A percentile compares a stretch with the other conserved stretches of the same genome.
Conservation (phyloP, 352 stramenopile species). For the Globisporangium cylindrosporum region DNA sequence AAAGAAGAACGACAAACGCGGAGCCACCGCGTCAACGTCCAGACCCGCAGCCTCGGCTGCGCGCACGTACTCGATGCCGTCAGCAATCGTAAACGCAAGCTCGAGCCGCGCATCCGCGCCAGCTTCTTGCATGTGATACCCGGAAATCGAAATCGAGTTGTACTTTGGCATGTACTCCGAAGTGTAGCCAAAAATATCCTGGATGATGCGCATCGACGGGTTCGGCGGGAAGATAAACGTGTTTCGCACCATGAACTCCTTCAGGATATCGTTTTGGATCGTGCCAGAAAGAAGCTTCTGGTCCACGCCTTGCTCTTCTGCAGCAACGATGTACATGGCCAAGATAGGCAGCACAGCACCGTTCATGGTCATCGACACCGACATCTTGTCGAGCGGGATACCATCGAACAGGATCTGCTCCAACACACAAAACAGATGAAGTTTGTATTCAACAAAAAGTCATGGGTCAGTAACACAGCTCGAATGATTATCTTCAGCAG, state of each 20-base stretch:
- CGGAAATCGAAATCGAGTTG: slow-evolving; percentile 96
- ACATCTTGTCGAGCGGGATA: slow-evolving; percentile 95
- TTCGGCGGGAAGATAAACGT: slow-evolving; percentile 98
- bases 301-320: slow-evolving; percentile 93
- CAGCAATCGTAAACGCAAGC: slow-evolving; percentile 96
- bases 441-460: not conserved
- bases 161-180: slow-evolving; percentile 96
- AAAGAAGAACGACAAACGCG: slow-evolving; percentile 97
- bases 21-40: slow-evolving; percentile 92
- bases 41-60: slow-evolving; percentile 91
- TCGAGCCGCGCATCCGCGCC: slow-evolving; percentile 93
- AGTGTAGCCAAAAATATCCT: slow-evolving; percentile 98
- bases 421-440: not conserved
- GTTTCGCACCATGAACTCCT: slow-evolving; percentile 96
- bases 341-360: slow-evolving; percentile 95
- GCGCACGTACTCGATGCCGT: slow-evolving; percentile 96
- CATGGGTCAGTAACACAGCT: not conserved
- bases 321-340: slow-evolving; percentile 96
- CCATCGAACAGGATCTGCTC: slow-evolving; percentile 92
- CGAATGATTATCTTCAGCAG: slow-evolving; percentile 17
- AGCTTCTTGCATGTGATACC: slow-evolving; percentile 98
- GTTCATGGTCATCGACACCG: slow-evolving; percentile 99
- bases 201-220: slow-evolving; percentile 94
- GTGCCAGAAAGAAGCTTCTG: slow-evolving; percentile 81
- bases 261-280: slow-evolving; percentile 97